phyloP scores from a whole-genome alignment of 257 asterid species.

The Jaltomata sinuosa region DNA sequence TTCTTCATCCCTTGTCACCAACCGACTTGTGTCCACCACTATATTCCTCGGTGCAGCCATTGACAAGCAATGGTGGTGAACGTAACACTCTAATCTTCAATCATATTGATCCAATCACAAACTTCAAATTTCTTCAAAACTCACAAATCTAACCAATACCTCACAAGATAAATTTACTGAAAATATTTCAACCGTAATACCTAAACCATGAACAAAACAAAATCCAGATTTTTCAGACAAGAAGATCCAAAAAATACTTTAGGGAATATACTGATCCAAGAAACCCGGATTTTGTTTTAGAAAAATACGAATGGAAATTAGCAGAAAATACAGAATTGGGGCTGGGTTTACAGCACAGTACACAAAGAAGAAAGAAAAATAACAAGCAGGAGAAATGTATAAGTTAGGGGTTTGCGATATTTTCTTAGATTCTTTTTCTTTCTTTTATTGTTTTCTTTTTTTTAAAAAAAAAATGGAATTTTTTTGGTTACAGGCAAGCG shows the following conservation, averaged over 20 bases:
- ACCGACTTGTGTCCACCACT: slow-evolving; percentile 36
- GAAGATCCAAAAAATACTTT: not conserved
- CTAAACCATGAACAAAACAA: not conserved
- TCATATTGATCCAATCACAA: not conserved
- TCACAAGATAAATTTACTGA: not conserved
- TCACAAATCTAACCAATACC: not conserved
- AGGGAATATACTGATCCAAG: not conserved
- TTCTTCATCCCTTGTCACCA: slow-evolving; percentile 26
- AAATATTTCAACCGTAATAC: not conserved
- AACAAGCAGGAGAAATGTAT: not conserved
- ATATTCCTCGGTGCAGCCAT: slow-evolving; percentile 70
- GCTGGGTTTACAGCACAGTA: not conserved
- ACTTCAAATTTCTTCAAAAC: not conserved
- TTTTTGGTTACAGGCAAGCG: not conserved
- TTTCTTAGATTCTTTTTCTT: not conserved
- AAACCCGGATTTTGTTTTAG: not conserved
- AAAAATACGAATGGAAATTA: not conserved
- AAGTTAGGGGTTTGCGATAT: not conserved
- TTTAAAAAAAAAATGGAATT: too few species aligned
- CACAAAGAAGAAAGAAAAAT: not conserved
- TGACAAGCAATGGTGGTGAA: not conserved
- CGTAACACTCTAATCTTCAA: not conserved
- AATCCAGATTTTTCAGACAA: too few species aligned
- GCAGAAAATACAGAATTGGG: not conserved
- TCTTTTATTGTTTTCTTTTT: too few species aligned